phyloP scores from a whole-genome alignment of 345 rosid species.

The Reutealis trisperma region DNA sequence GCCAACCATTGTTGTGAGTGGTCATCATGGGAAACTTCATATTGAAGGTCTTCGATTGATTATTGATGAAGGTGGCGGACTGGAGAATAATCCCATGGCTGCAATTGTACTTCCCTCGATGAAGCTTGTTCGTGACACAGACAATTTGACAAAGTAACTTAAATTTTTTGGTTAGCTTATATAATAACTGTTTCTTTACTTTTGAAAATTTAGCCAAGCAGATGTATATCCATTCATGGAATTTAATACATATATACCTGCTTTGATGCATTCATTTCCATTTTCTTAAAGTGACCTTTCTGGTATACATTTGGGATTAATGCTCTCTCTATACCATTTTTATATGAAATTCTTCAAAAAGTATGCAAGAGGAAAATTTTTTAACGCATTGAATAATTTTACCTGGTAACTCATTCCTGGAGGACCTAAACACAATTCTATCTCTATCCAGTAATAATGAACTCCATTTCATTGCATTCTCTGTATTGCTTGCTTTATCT shows the following conservation, averaged over 20 bases:
- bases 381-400: too few species aligned
- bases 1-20: constrained; percentile 65
- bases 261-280: background rate
- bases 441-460: too few species aligned
- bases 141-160: constrained; percentile 29
- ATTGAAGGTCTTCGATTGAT: constrained; percentile 75
- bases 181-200: background rate
- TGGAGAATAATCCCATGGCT: constrained; percentile 63
- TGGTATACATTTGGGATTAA: background rate
- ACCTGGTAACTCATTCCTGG: too few species aligned
- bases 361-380: background rate
- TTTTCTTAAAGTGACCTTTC: background rate
- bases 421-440: too few species aligned
- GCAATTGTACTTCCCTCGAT: constrained; percentile 74
- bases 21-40: constrained; percentile 81
- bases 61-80: constrained; percentile 86
- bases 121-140: constrained; percentile 67
- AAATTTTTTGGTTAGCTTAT: background rate
- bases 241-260: background rate
- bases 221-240: background rate
- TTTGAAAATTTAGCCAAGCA: background rate
- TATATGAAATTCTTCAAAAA: background rate
- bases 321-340: background rate
- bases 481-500: too few species aligned
- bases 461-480: too few species aligned